Evolutionary conservation across 164 flowering plant species (phyloP), one percentile per base, ranked within the genome.

Genomic region (Tetracentron sinense): DNA sequence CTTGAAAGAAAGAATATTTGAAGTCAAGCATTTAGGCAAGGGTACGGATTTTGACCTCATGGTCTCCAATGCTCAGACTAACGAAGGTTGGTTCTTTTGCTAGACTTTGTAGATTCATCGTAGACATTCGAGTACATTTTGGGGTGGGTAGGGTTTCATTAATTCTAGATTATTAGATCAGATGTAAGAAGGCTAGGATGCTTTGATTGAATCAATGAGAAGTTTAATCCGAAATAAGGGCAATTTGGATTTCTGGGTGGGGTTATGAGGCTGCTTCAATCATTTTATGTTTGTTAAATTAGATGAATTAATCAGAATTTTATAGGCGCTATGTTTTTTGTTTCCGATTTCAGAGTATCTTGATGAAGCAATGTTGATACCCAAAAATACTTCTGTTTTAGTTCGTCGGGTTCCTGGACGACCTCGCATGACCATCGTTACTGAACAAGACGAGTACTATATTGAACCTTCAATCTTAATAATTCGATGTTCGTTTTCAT

Each of bases 1-100:
- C 67, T 81, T 92, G 87, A 95, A 95, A 90, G 96, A 88, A 77
- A 87, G 86, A 90, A 90, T 95, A 65, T 90, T 89, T 75, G 97
- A 91, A 84, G 80, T 89, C 70, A 95, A 92, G 97, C 99, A 90
- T 64, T 82, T 89, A 86, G 94, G 97, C 60, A 86, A 85, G 85
- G 97, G 97, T 65, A 92, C 88, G 11, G 96, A 88, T 84, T 89
- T 84, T 77, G 97, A 92, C 81, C 92, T 92, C 63, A 79, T 89
- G 71, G 90, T 92, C 77, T 78, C 94, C 77, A 88, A 95, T 62
- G 96, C 97, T 71, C 94, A 90, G 78, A 86, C 96, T 71, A 81
- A 82, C 56, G 97, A 95, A 92, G 99, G 99, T 95, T 82, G 81
- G 97, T 89, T 70, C 64, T 62, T 46, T 62, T 54, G 63, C 55